phyloP scores from a whole-genome alignment of 306 rosid genomes.

The Corylus avellana region DNA sequence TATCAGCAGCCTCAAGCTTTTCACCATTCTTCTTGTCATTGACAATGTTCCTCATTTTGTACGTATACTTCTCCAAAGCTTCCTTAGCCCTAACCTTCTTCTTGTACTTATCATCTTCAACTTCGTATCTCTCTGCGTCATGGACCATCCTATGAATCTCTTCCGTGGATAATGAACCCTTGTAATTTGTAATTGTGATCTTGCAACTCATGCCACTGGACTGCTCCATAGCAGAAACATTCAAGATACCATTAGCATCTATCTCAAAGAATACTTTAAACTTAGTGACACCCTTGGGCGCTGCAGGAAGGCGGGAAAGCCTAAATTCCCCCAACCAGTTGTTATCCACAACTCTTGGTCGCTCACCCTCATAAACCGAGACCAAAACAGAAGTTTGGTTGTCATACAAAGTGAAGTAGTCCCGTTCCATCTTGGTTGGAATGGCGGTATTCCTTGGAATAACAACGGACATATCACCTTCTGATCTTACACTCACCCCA shows the following conservation, averaged over 20 bases:
- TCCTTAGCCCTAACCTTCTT: no score
- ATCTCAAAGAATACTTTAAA: constrained; percentile 2
- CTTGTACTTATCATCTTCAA: no score
- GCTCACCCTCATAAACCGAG: constrained; percentile 26
- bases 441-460: not conserved
- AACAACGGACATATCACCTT: not conserved
- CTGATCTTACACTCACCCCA: not conserved
- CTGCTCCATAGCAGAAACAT: constrained; percentile 21
- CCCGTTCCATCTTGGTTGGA: not conserved
- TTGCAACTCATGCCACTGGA: constrained; percentile 6
- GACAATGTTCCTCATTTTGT: no score
- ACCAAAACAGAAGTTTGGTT: constrained; percentile 16
- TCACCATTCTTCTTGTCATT: no score
- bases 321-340: constrained; percentile 18
- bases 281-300: constrained; percentile 18
- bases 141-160: constrained; percentile 21
- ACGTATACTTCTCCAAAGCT: no score
- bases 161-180: constrained; percentile 15
- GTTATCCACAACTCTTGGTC: constrained; percentile 14
- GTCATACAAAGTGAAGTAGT: constrained; percentile 3
- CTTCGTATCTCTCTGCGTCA: not conserved
- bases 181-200: constrained; percentile 26
- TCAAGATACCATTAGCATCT: not conserved
- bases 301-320: constrained; percentile 20
- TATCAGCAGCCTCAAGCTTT: no score